Conservation (phyloP, 225 moss, liverwort and hornwort species). For the Marchantia polymorpha region DNA sequence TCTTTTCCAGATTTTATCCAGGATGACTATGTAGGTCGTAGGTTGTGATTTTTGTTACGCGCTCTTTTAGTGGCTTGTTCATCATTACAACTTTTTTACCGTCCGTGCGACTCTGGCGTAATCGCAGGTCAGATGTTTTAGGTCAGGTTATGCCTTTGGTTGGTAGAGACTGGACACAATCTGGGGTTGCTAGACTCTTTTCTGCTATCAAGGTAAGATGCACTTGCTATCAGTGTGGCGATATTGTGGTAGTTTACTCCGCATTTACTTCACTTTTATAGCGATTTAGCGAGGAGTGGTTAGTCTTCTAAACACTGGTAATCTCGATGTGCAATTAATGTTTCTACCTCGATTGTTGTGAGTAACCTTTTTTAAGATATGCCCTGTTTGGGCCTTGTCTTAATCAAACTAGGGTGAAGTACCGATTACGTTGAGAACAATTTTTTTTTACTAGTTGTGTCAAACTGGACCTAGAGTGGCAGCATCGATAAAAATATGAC, state of each 20-base stretch:
- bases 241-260: background rate
- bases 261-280: background rate
- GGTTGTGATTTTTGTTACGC: no score
- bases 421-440: background rate
- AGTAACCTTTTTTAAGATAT: background rate
- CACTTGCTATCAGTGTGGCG: background rate
- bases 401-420: background rate
- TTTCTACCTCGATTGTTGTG: no score
- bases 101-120: background rate
- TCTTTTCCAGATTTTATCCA: background rate
- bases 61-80: background rate
- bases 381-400: background rate
- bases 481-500: background rate
- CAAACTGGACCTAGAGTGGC: background rate
- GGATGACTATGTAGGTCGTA: background rate
- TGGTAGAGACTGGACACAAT: conserved; percentile 99
- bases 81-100: background rate
- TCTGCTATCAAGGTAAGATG: conserved; percentile 90
- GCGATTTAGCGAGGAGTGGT: background rate
- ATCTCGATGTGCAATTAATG: no score
- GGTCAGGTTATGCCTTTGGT: conserved; percentile 97
- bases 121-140: conserved; percentile 90
- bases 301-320: background rate
- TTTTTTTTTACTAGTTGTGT: background rate
- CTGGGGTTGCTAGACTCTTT: conserved; percentile 90